phyloP scores from a whole-genome alignment of 352 stramenopile genomes.

The Pythium monospermum region DNA sequence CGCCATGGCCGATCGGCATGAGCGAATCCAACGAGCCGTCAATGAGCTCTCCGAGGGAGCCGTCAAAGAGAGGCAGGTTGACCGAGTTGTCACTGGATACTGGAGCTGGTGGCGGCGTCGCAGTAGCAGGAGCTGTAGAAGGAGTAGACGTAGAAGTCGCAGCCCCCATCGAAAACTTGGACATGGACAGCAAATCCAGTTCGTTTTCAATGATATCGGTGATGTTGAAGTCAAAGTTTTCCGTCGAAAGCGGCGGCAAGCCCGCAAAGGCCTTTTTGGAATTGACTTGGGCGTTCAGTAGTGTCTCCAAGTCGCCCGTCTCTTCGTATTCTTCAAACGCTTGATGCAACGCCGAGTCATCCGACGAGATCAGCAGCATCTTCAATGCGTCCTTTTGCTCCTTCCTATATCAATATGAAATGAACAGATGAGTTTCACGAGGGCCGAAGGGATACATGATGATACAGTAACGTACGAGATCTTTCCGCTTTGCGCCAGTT shows the following conservation, averaged over 20 bases:
- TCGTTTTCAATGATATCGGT: constrained; percentile 80
- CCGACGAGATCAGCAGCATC: constrained; percentile 70
- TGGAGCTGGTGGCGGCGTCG: constrained; percentile 41
- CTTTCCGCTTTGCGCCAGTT: constrained; percentile 68
- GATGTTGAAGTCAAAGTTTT: constrained; percentile 70
- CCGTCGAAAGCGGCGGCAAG: constrained; percentile 49
- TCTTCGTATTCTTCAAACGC: constrained; percentile 80
- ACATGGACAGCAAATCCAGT: constrained; percentile 70
- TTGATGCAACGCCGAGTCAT: constrained; percentile 62
- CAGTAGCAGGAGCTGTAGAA: constrained; percentile 11
- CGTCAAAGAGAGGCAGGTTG: constrained; percentile 33
- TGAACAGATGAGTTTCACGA: not conserved
- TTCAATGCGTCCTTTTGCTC: constrained; percentile 82
- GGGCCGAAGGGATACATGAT: too few species aligned
- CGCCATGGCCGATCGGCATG: constrained; percentile 65
- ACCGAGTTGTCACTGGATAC: constrained; percentile 20
- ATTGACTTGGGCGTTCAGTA: constrained; percentile 62
- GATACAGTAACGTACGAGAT: constrained; percentile 41
- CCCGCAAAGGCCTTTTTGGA: constrained; percentile 60
- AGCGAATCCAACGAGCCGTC: constrained; percentile 45
- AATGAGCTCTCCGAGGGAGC: constrained; percentile 43
- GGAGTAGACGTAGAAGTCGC: constrained; percentile 11
- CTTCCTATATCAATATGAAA: constrained; percentile 24
- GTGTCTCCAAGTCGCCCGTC: constrained; percentile 65
- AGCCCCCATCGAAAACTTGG: constrained; percentile 36